Evolutionary conservation across 495 filamentous ascomycete genomes (phyloP).

Genomic region (Cudoniella acicularis): DNA sequence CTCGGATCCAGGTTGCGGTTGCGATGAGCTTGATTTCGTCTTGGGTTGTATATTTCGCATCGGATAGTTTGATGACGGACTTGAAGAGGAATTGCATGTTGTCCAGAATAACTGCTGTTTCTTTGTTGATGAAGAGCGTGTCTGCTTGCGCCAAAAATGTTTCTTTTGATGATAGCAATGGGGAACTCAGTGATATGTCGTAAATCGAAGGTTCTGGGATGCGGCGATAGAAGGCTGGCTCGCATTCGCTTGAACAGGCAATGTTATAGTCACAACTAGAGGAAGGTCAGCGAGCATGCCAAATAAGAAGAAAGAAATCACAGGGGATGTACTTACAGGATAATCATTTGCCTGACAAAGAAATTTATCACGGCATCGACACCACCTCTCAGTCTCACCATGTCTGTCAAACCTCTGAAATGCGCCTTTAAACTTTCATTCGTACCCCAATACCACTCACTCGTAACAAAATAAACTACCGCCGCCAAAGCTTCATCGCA

Average conservation of each 20-base stretch:
- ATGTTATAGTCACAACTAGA: slow-evolving; percentile 16
- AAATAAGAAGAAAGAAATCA: too few relatives aligned
- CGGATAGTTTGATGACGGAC: neutral
- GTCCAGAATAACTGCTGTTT: slow-evolving; percentile 17
- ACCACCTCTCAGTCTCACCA: slow-evolving; percentile 18
- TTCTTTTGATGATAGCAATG: neutral
- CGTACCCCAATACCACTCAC: slow-evolving; percentile 21
- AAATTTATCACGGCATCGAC: slow-evolving; percentile 4
- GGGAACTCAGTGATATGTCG: neutral
- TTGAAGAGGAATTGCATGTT: slow-evolving; percentile 14
- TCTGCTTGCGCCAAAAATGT: neutral
- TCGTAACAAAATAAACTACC: slow-evolving; percentile 12
- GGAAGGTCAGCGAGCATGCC: neutral
- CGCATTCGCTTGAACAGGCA: slow-evolving; percentile 4
- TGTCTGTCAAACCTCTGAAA: slow-evolving; percentile 18
- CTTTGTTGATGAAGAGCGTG: slow-evolving; percentile 3
- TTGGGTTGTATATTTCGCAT: neutral
- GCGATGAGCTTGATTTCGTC: slow-evolving; percentile 9
- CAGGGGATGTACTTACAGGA: neutral
- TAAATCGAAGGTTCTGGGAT: neutral
- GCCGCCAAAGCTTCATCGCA: slow-evolving; percentile 11
- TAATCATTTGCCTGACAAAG: slow-evolving; percentile 13
- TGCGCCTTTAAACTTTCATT: slow-evolving; percentile 12
- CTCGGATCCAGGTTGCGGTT: slow-evolving; percentile 11
- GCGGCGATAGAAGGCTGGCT: slow-evolving; percentile 2